Evolutionary conservation across 805 yeast species (phyloP), one percentile per base, ranked within the genome.

Genomic region (Hanseniaspora taiwanica): DNA sequence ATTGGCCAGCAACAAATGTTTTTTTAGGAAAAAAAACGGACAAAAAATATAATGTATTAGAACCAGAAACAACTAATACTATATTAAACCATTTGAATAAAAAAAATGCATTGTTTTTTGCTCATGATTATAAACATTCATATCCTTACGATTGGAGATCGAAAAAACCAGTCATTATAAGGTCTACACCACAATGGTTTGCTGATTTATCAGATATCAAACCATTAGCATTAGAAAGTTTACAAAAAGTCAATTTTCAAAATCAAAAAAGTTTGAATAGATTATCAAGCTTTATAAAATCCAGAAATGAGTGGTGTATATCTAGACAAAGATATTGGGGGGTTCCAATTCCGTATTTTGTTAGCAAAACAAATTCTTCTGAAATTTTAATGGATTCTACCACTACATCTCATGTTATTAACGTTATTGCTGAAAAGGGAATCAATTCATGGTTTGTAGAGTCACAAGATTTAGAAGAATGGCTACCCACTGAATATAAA

Each of bases 121-220:
- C 67, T 2, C 65, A 76, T 42, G 59, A 62, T 27, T 79, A 78
- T 53, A 60, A 56, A 9, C 99, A 91, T 59, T 83, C 89, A 2
- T 89, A 89, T 51, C 97, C 98, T 0, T 86, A 84, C 54, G 98
- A 91, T 56, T 91, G 98, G 98, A 72, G 98, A 50, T 83, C 94
- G 2, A 87, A 87, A 54, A 81, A 80, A 34, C 98, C 98, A 0
- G 86, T 91, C n/a, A 78, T 91, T 38, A 84, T 91, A 44, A 69
- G 97, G 44, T 78, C 97, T 0, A 91, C 98, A 1, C 91, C 96
- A 1, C 99, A 91, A 59, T 91, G 97, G 93, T 91, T 91, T 58
- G 81, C 91, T 6, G 82, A 87, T 55, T 81, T 91, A 25, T 81
- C 78, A 21, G 69, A 69, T 40, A 78, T 87, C 39, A 86, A 84